These are phyloP conservation scores for Thalassiosira profunda DNA, from an alignment of 108 stramenopile genomes.

Conservation along the genomic window DNA sequence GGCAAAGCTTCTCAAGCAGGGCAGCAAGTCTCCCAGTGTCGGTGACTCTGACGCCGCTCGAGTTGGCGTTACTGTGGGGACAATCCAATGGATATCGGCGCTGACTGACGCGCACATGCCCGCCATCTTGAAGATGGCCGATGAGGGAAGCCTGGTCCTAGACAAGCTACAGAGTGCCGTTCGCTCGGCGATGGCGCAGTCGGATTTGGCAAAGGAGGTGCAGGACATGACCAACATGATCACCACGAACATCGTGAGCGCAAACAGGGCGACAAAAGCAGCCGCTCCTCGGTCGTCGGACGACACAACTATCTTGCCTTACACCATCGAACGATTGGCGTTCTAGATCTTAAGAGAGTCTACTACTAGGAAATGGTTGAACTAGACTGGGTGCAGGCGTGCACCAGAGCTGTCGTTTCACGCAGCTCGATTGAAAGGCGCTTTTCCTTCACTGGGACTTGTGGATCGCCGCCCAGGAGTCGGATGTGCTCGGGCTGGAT, in stretches of 20 bases:
- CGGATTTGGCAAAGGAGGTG: conserved; percentile 41
- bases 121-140: conserved; percentile 34
- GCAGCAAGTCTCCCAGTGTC: background rate
- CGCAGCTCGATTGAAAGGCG: too few species aligned
- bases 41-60: background rate
- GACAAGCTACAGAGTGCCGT: conserved; percentile 36
- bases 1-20: conserved; percentile 41
- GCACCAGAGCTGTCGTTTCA: too few species aligned
- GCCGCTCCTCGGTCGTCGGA: background rate
- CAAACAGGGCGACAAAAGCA: background rate
- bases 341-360: conserved; percentile 16
- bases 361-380: too few species aligned
- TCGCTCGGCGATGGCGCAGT: conserved; percentile 29
- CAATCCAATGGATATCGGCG: conserved; percentile 50
- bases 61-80: conserved; percentile 16
- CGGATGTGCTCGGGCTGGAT: too few species aligned
- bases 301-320: conserved; percentile 24
- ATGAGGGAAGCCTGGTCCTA: conserved; percentile 34
- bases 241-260: too few species aligned
- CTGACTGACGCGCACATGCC: conserved; percentile 45
- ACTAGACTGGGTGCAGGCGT: too few species aligned
- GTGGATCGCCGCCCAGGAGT: too few species aligned
- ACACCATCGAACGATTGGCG: conserved; percentile 40
- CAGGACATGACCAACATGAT: conserved; percentile 36
- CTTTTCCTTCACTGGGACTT: too few species aligned